Conservation (phyloP, 2,329 filamentous ascomycete species). For the Amesomyces nigricolor region DNA sequence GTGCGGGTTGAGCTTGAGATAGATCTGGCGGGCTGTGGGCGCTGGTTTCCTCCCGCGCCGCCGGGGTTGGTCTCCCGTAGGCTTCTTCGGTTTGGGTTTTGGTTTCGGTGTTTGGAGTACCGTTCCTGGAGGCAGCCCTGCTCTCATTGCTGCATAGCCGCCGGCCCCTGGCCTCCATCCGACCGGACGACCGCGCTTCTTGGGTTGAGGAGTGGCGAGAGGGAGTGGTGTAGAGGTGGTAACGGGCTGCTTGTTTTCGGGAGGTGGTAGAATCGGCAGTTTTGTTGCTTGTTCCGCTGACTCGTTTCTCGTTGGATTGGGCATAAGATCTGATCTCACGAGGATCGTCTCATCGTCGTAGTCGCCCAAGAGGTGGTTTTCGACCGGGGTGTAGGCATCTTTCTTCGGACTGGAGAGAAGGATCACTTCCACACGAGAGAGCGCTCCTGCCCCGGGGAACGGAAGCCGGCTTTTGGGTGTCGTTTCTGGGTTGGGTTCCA, state of each 20-base stretch:
- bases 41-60: constrained; percentile 38
- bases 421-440: constrained; percentile 10
- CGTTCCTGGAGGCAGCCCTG: constrained; percentile 5
- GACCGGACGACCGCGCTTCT: constrained; percentile 43
- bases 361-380: constrained; percentile 4
- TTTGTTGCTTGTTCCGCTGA: background rate
- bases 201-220: constrained; percentile 16
- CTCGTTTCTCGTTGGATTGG: no score
- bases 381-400: background rate
- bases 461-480: constrained; percentile 2
- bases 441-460: background rate
- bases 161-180: constrained; percentile 38
- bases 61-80: constrained; percentile 28
- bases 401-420: constrained; percentile 17
- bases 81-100: constrained; percentile 18
- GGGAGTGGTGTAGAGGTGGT: constrained; percentile 8
- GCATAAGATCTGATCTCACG: constrained; percentile 21
- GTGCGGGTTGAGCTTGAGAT: constrained; percentile 36
- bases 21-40: constrained; percentile 38
- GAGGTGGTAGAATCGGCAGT: background rate
- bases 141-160: constrained; percentile 26
- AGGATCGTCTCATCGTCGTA: constrained; percentile 1
- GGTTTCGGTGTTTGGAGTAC: constrained; percentile 6
- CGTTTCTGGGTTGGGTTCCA: background rate
- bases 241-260: background rate